A percentile compares a stretch with the other conserved stretches of the same genome.
phyloP scores from a whole-genome alignment of 192 early-diverging fungal genomes.

The Podila minutissima region DNA sequence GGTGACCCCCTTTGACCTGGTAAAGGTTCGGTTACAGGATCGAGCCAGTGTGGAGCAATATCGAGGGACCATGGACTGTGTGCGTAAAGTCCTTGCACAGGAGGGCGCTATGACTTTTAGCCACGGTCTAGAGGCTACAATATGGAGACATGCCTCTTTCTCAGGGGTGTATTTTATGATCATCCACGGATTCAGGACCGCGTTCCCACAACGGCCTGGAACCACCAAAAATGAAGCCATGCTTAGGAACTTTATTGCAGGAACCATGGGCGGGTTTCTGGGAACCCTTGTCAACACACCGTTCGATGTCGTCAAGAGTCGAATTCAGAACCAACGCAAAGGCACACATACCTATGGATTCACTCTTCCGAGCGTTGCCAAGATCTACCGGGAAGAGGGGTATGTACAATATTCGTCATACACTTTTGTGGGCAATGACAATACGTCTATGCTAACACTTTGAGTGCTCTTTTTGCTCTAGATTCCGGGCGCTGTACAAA shows the following conservation, averaged over 20 bases:
- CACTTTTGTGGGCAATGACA: background rate
- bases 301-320: slow-evolving; percentile 95
- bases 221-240: slow-evolving; percentile 74
- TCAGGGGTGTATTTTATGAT: slow-evolving; percentile 93
- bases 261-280: slow-evolving; percentile 87
- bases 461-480: slow-evolving; percentile 26
- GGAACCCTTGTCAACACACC: slow-evolving; percentile 91
- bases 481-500: slow-evolving; percentile 83
- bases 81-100: slow-evolving; percentile 75
- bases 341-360: slow-evolving; percentile 81
- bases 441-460: background rate
- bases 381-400: slow-evolving; percentile 89
- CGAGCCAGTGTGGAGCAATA: slow-evolving; percentile 71
- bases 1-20: slow-evolving; percentile 87
- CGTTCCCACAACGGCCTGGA: slow-evolving; percentile 67
- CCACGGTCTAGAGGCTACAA: slow-evolving; percentile 89
- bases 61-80: slow-evolving; percentile 76
- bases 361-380: slow-evolving; percentile 62
- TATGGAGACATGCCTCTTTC: slow-evolving; percentile 93
- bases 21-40: slow-evolving; percentile 95
- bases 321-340: slow-evolving; percentile 79
- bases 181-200: slow-evolving; percentile 70
- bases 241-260: slow-evolving; percentile 85
- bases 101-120: slow-evolving; percentile 85
- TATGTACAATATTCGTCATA: slow-evolving; percentile 20